Conservation (phyloP, 2,329 filamentous ascomycete genomes). For the Alternaria sp. region DNA sequence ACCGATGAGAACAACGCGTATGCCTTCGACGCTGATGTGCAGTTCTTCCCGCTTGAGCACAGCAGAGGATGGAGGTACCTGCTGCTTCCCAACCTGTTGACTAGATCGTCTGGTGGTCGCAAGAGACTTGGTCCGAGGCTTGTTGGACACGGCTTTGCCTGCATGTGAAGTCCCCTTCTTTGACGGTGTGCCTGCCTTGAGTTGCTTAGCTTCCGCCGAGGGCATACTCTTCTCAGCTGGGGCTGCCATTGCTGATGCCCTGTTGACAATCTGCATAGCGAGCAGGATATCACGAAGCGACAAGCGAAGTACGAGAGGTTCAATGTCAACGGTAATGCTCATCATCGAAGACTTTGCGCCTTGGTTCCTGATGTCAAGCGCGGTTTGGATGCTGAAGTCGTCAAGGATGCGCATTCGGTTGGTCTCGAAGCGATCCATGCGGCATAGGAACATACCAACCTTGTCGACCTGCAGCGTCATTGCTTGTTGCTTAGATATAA, state of each 20-base stretch:
- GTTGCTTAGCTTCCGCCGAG: constrained; percentile 61
- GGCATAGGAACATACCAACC: constrained; percentile 96
- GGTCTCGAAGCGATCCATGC: constrained; percentile 97
- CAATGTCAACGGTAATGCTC: constrained; percentile 84
- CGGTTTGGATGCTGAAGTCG: constrained; percentile 91
- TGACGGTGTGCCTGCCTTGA: constrained; percentile 56
- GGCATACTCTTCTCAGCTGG: constrained; percentile 54
- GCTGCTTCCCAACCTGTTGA: constrained; percentile 62
- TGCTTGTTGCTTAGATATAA: constrained; percentile 92
- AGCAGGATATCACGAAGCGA: constrained; percentile 94
- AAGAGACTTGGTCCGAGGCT: constrained; percentile 55
- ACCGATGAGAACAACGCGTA: constrained; percentile 92
- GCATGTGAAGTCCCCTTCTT: constrained; percentile 58
- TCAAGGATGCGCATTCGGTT: constrained; percentile 90
- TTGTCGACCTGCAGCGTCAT: constrained; percentile 92
- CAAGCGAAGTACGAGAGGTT: constrained; percentile 87
- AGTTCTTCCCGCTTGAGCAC: constrained; percentile 77
- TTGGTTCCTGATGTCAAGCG: constrained; percentile 75
- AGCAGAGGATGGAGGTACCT: constrained; percentile 61
- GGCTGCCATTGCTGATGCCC: constrained; percentile 85
- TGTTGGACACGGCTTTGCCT: constrained; percentile 54
- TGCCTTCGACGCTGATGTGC: constrained; percentile 82
- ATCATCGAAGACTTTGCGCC: constrained; percentile 67
- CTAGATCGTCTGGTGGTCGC: constrained; percentile 49
- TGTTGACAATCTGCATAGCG: constrained; percentile 88